Evolutionary conservation across 2,329 filamentous ascomycete genomes (phyloP), one percentile per base, ranked within the genome.

Genomic region (Xylaria digitata): DNA sequence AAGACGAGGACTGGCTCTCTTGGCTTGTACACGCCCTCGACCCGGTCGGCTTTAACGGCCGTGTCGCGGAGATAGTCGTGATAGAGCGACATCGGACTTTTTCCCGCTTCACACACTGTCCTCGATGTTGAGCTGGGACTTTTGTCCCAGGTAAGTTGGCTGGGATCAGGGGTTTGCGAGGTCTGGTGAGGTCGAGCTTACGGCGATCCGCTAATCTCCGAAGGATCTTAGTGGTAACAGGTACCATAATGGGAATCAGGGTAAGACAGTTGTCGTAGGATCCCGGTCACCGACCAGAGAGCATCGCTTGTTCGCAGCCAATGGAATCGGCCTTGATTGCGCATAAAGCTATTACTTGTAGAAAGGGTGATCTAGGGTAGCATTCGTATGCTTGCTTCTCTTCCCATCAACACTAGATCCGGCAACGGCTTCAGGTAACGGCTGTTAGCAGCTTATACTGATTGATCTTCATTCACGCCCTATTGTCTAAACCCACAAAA

Each of bases 11-110:
- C n/a, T 4, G 17, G 17, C 40, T 19, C 8, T 17, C 42, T 46
- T 15, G 54, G 26, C 54, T 53, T 42, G 54, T 19, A 54, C 3
- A 6, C 5, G 43, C 4, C 42, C 37, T 43, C 37, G 23, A n/a
- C 26, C 32, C 5, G 23, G 4, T 63, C 55, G 26, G 37, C 17
- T 3, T 43, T 34, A 13, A 48, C 30, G 42, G 46, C 26, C 5
- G 40, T 30, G 46, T 57, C 49, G 21, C 42, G 49, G 34, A 56
- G 21, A 34, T 50, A 55, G 43, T 54, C 56, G 26, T 56, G 52
- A 19, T 52, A 56, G n/a, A 61, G 63, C 63, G 63, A 62, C 21
- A 62, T 62, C 53, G 53, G 42, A 56, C 46, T 45, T 17, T 61
- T 17, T 61, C 21, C 58, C 46, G 46, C 46, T 60, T 53, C 48